Evolutionary conservation across 2,329 filamentous ascomycete species (phyloP).

Genomic region (Cladobotryum mycophilum): DNA sequence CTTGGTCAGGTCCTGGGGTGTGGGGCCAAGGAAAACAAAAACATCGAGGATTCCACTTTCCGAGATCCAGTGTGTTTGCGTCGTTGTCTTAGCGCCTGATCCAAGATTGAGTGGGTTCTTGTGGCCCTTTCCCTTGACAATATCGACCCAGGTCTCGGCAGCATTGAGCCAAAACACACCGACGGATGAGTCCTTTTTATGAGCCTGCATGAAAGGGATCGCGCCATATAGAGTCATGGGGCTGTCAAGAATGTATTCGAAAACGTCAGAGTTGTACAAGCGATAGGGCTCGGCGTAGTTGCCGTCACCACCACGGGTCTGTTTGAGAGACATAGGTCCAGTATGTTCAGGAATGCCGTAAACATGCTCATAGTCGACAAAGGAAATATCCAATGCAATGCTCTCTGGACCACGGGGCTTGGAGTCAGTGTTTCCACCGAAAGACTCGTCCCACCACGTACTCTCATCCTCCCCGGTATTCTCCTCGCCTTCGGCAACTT

Average conservation of each 20-base stretch:
- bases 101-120: slow-evolving; percentile 75
- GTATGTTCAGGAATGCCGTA: slow-evolving; percentile 93
- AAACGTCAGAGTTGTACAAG: slow-evolving; percentile 93
- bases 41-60: slow-evolving; percentile 85
- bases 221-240: slow-evolving; percentile 98
- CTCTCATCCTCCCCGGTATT: slow-evolving; percentile 64
- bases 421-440: slow-evolving; percentile 89
- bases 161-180: slow-evolving; percentile 97
- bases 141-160: slow-evolving; percentile 95
- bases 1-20: slow-evolving; percentile 72
- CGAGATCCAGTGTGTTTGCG: slow-evolving; percentile 94
- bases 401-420: slow-evolving; percentile 96
- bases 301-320: slow-evolving; percentile 82
- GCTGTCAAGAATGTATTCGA: slow-evolving; percentile 94
- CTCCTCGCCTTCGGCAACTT: slow-evolving; percentile 47
- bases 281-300: slow-evolving; percentile 87
- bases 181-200: slow-evolving; percentile 87
- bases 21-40: slow-evolving; percentile 90
- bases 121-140: slow-evolving; percentile 69
- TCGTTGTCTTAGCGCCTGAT: slow-evolving; percentile 61
- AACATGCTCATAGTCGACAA: slow-evolving; percentile 85
- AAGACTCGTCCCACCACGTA: slow-evolving; percentile 97
- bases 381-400: slow-evolving; percentile 83
- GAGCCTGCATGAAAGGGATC: slow-evolving; percentile 97
- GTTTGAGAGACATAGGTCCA: slow-evolving; percentile 77